Base-by-base conservation (phyloP, 164 flowering plant species). In the Nymphaea thermarum region DNA sequence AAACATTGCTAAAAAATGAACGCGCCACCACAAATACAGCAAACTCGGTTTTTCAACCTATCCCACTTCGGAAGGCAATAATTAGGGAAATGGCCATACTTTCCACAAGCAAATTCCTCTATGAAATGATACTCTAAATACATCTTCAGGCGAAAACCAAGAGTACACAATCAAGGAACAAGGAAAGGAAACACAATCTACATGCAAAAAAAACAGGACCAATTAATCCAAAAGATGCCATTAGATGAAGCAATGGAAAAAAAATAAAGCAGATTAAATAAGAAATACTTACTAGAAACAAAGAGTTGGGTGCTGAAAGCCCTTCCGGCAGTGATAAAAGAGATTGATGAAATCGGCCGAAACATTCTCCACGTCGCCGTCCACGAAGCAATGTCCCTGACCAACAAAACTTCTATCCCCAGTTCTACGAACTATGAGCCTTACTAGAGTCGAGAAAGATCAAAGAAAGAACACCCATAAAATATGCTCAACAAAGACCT, bases 241-340 rank as follows among this genome's bases (percentile, higher is more conserved):
- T 25, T 25, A 25, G 1, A 51, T 51, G 57, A 51, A 51, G 14
- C 57, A 51, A 51, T 3, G 14, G 14, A 12, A 47, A 7, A 4
- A 8, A 15, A 51, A 8, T 10, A 10, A 51, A 8, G 57, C 8
- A 51, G 8, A 51, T 51, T 10, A 4, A 15, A 51, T 10, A 51
- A 42, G 10, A 7, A 42, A 42, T 8, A 42, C 66, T 44, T 18
- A 65, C 67, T 44, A 53, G 12, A 43, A 44, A 65, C 67, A 8
- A 65, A 65, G 67, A 65, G 59, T 36, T 6, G 51, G 44, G 67
- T 16, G 55, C 67, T 65, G 43, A 65, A 45, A 65, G 4, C 47
- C 36, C 57, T 65, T 25, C 18, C 8, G 8, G 12, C 57, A 3
- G 14, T 15, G 12, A 43, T 4, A 16, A 25, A 44, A 16, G 4